phyloP scores from a whole-genome alignment of 2,329 filamentous ascomycete genomes.

The Elsinoe batatas region DNA sequence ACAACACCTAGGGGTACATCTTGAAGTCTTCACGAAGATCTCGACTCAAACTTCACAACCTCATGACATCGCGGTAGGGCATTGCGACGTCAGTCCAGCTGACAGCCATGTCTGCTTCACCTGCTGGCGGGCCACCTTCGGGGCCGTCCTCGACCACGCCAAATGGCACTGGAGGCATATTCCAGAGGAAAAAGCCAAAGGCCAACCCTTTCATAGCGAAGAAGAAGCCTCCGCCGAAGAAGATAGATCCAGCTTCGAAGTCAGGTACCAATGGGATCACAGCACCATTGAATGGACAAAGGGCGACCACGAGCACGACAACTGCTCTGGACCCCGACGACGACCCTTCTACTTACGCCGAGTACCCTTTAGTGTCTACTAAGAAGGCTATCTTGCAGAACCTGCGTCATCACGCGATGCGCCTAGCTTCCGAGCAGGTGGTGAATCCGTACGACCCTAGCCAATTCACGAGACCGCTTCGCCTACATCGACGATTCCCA shows the following conservation, averaged over 20 bases:
- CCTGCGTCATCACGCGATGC: conserved; percentile 78
- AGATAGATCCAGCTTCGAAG: conserved; percentile 15
- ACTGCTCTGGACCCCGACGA: conserved; percentile 16
- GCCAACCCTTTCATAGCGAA: conserved; percentile 18
- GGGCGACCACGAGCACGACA: not conserved
- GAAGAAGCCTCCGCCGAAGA: conserved; percentile 25
- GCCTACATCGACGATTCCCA: conserved; percentile 80
- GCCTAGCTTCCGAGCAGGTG: conserved; percentile 47
- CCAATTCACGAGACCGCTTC: conserved; percentile 79
- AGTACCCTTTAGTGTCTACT: conserved; percentile 68
- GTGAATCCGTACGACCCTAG: conserved; percentile 61
- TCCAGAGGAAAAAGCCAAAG: conserved; percentile 27
- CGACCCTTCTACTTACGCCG: conserved; percentile 28
- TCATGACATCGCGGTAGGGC: not conserved
- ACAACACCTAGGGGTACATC: not conserved
- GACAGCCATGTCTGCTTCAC: conserved; percentile 27
- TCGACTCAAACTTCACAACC: not conserved
- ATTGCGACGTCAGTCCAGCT: not conserved
- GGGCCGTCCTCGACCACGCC: conserved; percentile 26
- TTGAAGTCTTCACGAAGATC: not conserved
- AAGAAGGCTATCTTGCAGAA: conserved; percentile 71
- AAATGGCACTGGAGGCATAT: conserved; percentile 25
- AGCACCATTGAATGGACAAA: conserved; percentile 1
- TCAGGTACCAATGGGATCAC: conserved; percentile 13
- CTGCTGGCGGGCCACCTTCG: conserved; percentile 22